Base-by-base conservation (phyloP, 306 rosid species). In the Myrica gale region DNA sequence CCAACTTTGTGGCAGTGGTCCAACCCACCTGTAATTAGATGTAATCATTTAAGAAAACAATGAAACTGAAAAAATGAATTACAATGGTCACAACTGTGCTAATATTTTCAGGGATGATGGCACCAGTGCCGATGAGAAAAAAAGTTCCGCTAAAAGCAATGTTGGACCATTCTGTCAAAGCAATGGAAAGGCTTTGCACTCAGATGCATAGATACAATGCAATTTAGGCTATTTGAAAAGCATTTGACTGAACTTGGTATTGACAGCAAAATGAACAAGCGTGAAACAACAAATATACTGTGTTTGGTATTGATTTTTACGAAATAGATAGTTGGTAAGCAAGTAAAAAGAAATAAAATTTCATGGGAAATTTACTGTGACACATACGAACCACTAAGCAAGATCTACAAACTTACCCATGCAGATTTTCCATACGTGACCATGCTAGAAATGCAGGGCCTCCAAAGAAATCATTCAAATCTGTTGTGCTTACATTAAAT, bases 401-500 rank as follows among this genome's bases (percentile, higher is more conserved):
- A 84, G 72, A 66, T 72, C 19, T 12, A 75, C n/a, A 15, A 69
- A 76, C 95, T 93, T 77, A 93, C 98, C 92, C 87, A 26, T 93
- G 98, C 84, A 93, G 83, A 86, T 93, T 93, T 78, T 93, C 98
- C 98, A 93, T 91, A 19, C 97, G 93, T 69, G 96, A 93, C 93
- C 98, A 93, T 7, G 98, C 91, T 80, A 93, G 98, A 84, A 93
- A 93, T 16, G 96, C 98, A 1, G 98, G 98, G 73, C 98, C 98
- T 76, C 98, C 97, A 62, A 93, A 93, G 89, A 90, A 93, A 81
- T 89, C 91, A 72, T 93, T 84, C 87, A 93, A 85, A 74, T 91
- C 88, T 17, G 89, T 85, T 75, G 9, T 82, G 84, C 85, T 90
- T 63, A 89, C 68, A 73, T 93, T 91, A 84, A 88, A 93, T 81